These are phyloP conservation scores for Schoenoplectus tabernaemontani DNA, from an alignment of 202 grass and related monocot species.

Conservation along the genomic window DNA sequence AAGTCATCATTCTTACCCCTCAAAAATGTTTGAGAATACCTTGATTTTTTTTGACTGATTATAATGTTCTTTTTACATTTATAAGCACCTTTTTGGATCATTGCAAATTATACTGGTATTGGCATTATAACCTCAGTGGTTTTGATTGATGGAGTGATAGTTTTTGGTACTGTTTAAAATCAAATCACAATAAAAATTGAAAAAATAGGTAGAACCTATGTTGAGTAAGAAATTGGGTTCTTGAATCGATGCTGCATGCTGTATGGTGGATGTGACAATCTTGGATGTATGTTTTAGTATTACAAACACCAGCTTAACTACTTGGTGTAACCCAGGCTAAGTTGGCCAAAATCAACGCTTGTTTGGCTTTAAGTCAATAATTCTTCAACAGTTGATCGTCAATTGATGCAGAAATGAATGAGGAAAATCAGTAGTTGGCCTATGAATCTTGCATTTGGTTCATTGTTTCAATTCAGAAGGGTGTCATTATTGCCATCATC, in stretches of 20 bases:
- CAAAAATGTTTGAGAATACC: not conserved
- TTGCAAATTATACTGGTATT: not conserved
- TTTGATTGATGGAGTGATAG: not conserved
- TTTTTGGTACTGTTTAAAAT: not conserved
- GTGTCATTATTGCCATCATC: too few species aligned
- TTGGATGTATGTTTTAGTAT: not conserved
- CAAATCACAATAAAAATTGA: not conserved
- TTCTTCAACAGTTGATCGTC: not conserved
- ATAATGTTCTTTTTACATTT: not conserved
- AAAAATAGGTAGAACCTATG: not conserved
- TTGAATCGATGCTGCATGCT: not conserved
- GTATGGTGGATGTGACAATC: not conserved
- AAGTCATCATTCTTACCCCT: conserved; percentile 22
- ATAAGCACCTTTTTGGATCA: not conserved
- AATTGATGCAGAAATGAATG: not conserved
- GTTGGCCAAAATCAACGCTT: not conserved
- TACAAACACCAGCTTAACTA: not conserved
- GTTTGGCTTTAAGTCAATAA: not conserved
- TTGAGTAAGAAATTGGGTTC: not conserved
- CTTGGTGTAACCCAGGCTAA: not conserved
- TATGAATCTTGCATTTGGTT: not conserved
- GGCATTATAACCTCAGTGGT: not conserved
- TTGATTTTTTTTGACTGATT: not conserved
- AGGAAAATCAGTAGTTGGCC: not conserved
- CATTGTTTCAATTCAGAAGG: not conserved